Conservation (phyloP, 2,329 filamentous ascomycete genomes). For the Xylaria sp. region DNA sequence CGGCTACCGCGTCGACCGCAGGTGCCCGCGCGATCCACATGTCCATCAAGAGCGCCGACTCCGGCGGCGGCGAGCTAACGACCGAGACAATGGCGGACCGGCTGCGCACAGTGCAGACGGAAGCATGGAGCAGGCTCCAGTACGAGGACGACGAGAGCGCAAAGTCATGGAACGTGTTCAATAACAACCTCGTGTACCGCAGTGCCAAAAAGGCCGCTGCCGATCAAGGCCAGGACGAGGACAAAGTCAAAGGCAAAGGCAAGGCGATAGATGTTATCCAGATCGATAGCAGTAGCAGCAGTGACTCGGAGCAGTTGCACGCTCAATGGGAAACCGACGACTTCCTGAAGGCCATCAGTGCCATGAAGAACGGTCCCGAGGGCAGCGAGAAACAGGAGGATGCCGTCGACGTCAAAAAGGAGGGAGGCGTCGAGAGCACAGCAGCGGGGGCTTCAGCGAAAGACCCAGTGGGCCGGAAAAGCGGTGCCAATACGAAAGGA, state of each 20-base stretch:
- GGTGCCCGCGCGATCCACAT: constrained; percentile 84
- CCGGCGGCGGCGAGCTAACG: constrained; percentile 68
- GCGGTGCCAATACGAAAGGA: constrained; percentile 38
- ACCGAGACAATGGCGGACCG: constrained; percentile 79
- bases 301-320: constrained; percentile 39
- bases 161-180: constrained; percentile 79
- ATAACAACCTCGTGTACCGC: constrained; percentile 73
- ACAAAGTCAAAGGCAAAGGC: constrained; percentile 43
- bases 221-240: constrained; percentile 27
- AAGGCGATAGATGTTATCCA: constrained; percentile 34
- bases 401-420: constrained; percentile 42
- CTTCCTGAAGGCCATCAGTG: constrained; percentile 48
- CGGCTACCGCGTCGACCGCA: constrained; percentile 44
- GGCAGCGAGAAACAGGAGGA: constrained; percentile 38
- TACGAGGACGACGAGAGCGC: constrained; percentile 85
- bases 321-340: constrained; percentile 47
- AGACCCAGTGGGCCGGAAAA: constrained; percentile 36
- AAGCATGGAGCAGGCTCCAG: constrained; percentile 81
- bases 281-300: constrained; percentile 33
- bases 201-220: constrained; percentile 22
- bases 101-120: constrained; percentile 80
- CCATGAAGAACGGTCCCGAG: constrained; percentile 43
- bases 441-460: constrained; percentile 40
- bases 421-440: constrained; percentile 35
- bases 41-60: constrained; percentile 80